phyloP scores from a whole-genome alignment of 2,329 filamentous ascomycete genomes.

The Fonsecaea multimorphosa region DNA sequence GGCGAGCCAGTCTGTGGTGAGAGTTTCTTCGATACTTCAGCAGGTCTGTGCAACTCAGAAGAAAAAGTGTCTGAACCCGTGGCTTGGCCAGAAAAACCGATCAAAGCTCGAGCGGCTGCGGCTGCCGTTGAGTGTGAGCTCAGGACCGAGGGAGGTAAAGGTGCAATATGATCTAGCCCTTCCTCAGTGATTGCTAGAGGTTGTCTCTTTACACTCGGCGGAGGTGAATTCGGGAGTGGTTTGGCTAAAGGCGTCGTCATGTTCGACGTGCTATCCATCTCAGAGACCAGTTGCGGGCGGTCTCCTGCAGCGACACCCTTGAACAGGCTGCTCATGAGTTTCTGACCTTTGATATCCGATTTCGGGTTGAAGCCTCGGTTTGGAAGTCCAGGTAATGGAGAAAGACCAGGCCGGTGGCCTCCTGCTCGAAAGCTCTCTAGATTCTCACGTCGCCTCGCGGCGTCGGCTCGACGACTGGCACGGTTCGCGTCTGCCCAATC shows the following conservation, averaged over 20 bases:
- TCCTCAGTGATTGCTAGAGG: conserved; percentile 45
- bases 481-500: conserved; percentile 47
- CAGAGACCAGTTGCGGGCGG: conserved; percentile 43
- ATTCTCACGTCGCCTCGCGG: conserved; percentile 27
- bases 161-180: conserved; percentile 48
- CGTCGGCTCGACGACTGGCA: conserved; percentile 43
- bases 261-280: conserved; percentile 60
- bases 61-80: conserved; percentile 20
- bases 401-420: conserved; percentile 18
- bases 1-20: background rate
- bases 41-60: conserved; percentile 24
- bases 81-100: conserved; percentile 35
- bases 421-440: conserved; percentile 30
- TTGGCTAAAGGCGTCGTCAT: conserved; percentile 62
- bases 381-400: conserved; percentile 30
- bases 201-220: conserved; percentile 41
- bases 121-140: conserved; percentile 45
- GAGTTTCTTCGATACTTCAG: conserved; percentile 11
- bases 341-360: conserved; percentile 43
- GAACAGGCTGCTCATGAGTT: conserved; percentile 51
- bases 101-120: conserved; percentile 36
- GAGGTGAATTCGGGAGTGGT: conserved; percentile 53
- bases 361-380: conserved; percentile 24
- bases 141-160: conserved; percentile 52
- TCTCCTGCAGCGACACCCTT: conserved; percentile 51